These are phyloP conservation scores for Solanum lycopersicoides DNA, from an alignment of 257 asterid genomes.

Conservation along the genomic window DNA sequence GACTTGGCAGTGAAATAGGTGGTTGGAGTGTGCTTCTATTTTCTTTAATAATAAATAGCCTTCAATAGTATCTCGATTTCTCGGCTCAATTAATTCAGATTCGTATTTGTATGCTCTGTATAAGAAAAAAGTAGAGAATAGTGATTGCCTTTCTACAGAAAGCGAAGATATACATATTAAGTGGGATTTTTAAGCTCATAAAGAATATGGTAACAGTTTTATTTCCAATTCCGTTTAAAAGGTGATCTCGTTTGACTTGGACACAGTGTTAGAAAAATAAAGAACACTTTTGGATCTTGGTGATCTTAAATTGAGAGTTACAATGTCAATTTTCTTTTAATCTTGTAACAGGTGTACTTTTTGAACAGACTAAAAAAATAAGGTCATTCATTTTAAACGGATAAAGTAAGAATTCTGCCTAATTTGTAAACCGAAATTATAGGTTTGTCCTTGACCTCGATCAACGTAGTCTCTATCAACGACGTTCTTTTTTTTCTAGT, in stretches of 20 bases:
- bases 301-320: too few species aligned
- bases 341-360: too few species aligned
- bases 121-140: too few species aligned
- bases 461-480: neutral
- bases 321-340: too few species aligned
- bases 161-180: neutral
- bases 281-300: too few species aligned
- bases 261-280: too few species aligned
- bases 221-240: fast-evolving
- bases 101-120: neutral
- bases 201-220: too few species aligned
- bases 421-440: neutral
- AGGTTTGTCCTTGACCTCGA: neutral
- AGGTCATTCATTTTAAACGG: too few species aligned
- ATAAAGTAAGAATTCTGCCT: neutral
- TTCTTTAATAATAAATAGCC: neutral
- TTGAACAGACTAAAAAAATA: too few species aligned
- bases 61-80: neutral
- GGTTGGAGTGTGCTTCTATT: neutral
- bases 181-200: neutral
- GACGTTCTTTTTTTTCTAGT: neutral
- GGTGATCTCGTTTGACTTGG: too few species aligned
- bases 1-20: neutral
- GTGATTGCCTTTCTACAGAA: too few species aligned
- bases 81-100: neutral